Evolutionary conservation across 2,329 filamentous ascomycete genomes (phyloP), one percentile per base, ranked within the genome.

Genomic region (Aspergillus sp.): DNA sequence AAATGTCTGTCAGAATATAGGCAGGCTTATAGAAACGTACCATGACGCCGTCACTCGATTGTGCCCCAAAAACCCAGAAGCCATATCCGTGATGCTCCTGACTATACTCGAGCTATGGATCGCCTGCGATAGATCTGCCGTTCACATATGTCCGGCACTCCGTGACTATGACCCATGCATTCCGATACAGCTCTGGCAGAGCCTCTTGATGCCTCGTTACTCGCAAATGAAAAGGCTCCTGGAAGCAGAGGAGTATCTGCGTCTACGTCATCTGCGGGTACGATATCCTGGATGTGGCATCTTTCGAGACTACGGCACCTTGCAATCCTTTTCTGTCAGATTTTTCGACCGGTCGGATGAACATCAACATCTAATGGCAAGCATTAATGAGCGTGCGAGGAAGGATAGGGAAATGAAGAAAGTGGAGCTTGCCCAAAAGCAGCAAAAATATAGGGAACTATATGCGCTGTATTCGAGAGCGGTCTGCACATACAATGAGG

Each of bases 61-160:
- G 39, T 18, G 39, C 45, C 20, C 7, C 39, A 14, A 31, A 14
- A 55, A 79, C 1, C 81, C 85, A 0, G 79, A 83, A 59, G 72
- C 71, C 0, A 65, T 74, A 0, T 89, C 87, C 0, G 61, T 80
- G 4, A 86, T 87, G 81, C 58, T 86, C 3, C 75, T 89, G 0
- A 84, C 81, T 0, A 65, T 83, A 0, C 63, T 86, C 2, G 84
- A 88, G 56, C 68, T 89, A 0, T 89, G 86, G 87, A 67, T 84
- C 7, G 82, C 82, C 0, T 79, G 81, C 31, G 86, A 89, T 60
- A 81, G 74, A 54, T 73, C 75, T 2, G 80, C 81, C 0, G 71
- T 76, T 1, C 16, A 57, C 1, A 57, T 71, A 0, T 73, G 77
- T n/a, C 73, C 78, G 0, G 60, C 84, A 4, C 65, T 88, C 0